phyloP scores from a whole-genome alignment of 768 basidiomycete genomes.

The Favolaschia claudopus region DNA sequence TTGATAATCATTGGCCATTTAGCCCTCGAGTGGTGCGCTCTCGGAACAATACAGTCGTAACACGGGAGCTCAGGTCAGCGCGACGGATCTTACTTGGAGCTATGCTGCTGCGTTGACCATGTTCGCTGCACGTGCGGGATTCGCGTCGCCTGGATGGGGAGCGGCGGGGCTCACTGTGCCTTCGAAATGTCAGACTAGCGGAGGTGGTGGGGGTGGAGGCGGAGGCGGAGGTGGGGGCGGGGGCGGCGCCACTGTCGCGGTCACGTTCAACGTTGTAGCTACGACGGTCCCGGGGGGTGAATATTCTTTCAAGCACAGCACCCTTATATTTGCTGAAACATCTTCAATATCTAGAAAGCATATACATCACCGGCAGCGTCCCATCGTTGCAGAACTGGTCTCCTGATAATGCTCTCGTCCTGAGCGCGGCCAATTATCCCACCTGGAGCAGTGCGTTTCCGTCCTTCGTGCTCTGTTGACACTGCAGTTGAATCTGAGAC shows the following conservation, averaged over 20 bases:
- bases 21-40: conserved; percentile 62
- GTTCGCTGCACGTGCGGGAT: conserved; percentile 58
- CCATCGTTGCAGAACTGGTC: conserved; percentile 67
- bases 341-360: conserved; percentile 57
- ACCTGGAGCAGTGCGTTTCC: conserved; percentile 68
- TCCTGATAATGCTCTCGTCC: conserved; percentile 58
- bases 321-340: not conserved
- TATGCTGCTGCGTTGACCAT: conserved; percentile 75
- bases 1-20: not conserved
- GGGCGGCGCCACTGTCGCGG: conserved; percentile 46
- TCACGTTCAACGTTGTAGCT: conserved; percentile 72
- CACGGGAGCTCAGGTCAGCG: conserved; percentile 62
- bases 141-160: conserved; percentile 66
- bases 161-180: conserved; percentile 63
- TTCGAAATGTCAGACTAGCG: conserved; percentile 46
- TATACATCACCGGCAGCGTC: conserved; percentile 71
- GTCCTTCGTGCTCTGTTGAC: conserved; percentile 3
- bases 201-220: conserved; percentile 27
- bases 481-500: not conserved
- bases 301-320: conserved; percentile 32
- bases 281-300: conserved; percentile 66
- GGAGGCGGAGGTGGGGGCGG: conserved; percentile 26
- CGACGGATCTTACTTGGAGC: conserved; percentile 77
- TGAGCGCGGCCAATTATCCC: conserved; percentile 67
- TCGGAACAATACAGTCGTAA: conserved; percentile 67